Evolutionary conservation across 768 basidiomycete genomes (phyloP), one percentile per base, ranked within the genome.

Genomic region (Floccularia luteovirens): DNA sequence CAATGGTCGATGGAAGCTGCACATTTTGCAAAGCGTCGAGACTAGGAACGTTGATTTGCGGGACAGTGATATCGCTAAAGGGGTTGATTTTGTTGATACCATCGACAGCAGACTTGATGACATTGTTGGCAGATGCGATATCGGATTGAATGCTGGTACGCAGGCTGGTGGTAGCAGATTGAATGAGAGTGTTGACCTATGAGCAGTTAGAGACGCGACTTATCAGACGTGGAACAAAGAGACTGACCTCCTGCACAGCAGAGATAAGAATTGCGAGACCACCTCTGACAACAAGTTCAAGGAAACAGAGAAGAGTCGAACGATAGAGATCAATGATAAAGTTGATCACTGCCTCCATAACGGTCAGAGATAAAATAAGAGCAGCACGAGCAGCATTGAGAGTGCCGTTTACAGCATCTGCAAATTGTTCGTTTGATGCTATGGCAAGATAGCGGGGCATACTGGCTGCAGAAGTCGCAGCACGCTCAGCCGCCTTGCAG

Each of bases 321-420:
- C 92, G 83, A 56, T 96, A 98, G 33, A 83, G 77, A 61, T 90
- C 85, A 48, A 98, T 75, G 47, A 96, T 75, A 60, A 98, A 97
- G 52, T 88, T 90, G 61, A 92, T 82, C 52, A 93, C 74, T 1
- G 71, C 79, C 55, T 96, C 90, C 77, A 94, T 83, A 25, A 80
- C 67, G 0, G 87, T 94, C 41, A 97, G 64, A 2, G 88, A 63
- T 28, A 89, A 63, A 24, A 84, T 64, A 38, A 96, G 71, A 4
- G 82, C 73, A 7, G 69, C 77, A 16, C 87, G 82, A 13, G 90
- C 82, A 17, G 72, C 88, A 40, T 82, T 69, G 60, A 96, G 74
- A 0, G 80, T 76, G 11, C 71, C 87, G 50, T 93, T 90, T 42
- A 89, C 79, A 1, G 85, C 78, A 45, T 82, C 77, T 3, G 79